Base-by-base conservation (phyloP, 1,284 basidiomycete genomes). In the Trametes sp. region DNA sequence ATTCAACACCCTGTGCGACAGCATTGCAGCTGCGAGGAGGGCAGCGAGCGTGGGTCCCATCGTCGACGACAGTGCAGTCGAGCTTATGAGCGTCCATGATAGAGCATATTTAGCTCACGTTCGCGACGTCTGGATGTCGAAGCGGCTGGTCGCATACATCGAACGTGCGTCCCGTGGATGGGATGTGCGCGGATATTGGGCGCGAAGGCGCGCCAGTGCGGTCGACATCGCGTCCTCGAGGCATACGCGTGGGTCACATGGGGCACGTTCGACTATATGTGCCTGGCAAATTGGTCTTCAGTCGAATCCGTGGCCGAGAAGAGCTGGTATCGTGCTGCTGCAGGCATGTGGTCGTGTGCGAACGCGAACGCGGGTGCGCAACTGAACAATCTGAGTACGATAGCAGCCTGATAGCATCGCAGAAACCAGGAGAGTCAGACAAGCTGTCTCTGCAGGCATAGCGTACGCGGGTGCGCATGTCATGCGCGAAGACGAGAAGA, bases 161-260 rank as follows among this genome's bases (percentile, higher is more conserved):
- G 58, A 67, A 67, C 66, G 63, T 67, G 66, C 63, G 66, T 61
- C 58, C 61, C 55, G 48, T 62, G 61, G 49, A 44, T 53, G 56
- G 55, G 7, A 49, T 13, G 28, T 36, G 44, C 33, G 51, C 35
- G 23, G 23, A 42, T 23, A n/a, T 19, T 53, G 38, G 23, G 50
- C 24, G 36, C 11, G 33, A n/a, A 21, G 19, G 24, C 33, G 24
- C 23, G 29, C 28, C 21, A 14, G 23, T 8, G 13, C 21, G 13
- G 19, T 38, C 44, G 33, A 48, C 29, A 31, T 36, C 52, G 38
- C 31, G 33, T 5, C 42, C 36, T 54, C 36, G 26, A 44, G 8
- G 28, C 24, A 19, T 53, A 11, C 38, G 19, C 21, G 7, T 13
- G 28, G 41, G 45, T 35, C 59, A 50, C 52, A 33, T 41, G 52